Conservation (phyloP, 305 asterid genomes). For the Petunia hybrid region DNA sequence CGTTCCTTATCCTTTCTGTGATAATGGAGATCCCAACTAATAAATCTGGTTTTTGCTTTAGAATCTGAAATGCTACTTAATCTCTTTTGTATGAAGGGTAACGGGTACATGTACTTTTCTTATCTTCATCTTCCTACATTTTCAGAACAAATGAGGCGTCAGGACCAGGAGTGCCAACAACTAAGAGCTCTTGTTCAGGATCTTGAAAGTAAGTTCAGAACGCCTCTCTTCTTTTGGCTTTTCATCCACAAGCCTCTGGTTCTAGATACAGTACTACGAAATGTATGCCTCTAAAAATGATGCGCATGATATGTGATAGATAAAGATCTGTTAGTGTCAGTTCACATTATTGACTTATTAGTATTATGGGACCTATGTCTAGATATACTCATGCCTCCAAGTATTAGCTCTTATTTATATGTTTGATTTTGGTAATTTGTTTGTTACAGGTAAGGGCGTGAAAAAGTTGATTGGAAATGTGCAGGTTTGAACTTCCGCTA, state of each 20-base stretch:
- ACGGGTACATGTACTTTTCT: slow-evolving; percentile 30
- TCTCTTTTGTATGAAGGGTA: slow-evolving; percentile 9
- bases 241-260: slow-evolving; percentile 16
- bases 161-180: slow-evolving; percentile 77
- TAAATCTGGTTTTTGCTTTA: not conserved
- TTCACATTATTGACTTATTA: slow-evolving; percentile 15
- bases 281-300: not conserved
- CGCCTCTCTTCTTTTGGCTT: slow-evolving; percentile 25
- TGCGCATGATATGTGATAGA: not conserved
- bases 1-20: slow-evolving; percentile 13
- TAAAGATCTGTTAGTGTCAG: slow-evolving; percentile 1
- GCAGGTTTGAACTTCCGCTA: slow-evolving; percentile 67
- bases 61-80: not conserved
- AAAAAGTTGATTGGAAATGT: slow-evolving; percentile 65
- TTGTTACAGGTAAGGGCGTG: slow-evolving; percentile 77
- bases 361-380: slow-evolving; percentile 15
- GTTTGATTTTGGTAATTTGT: slow-evolving; percentile 37
- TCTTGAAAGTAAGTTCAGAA: slow-evolving; percentile 72
- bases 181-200: slow-evolving; percentile 89
- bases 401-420: slow-evolving; percentile 30
- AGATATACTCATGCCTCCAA: slow-evolving; percentile 11
- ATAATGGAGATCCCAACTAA: slow-evolving; percentile 4
- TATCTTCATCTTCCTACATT: slow-evolving; percentile 42
- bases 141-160: slow-evolving; percentile 80
- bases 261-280: not conserved